These are phyloP conservation scores for Nigrospora osmanthi DNA, from an alignment of 2,329 filamentous ascomycete species.

Conservation along the genomic window DNA sequence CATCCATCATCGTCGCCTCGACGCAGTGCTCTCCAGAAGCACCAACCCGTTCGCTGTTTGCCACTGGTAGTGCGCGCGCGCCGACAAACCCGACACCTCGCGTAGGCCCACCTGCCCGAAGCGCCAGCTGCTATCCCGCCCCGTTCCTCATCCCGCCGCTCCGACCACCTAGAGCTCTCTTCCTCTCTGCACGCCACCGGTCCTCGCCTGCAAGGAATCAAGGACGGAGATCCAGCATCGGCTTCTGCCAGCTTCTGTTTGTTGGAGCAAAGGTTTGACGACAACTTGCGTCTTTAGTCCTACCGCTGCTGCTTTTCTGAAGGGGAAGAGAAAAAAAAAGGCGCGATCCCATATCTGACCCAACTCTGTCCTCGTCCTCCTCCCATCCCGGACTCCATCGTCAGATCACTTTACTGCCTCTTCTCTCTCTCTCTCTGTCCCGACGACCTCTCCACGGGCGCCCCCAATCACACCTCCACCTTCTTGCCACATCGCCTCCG, in stretches of 20 bases:
- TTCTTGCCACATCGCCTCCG: neutral
- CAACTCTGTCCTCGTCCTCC: slow-evolving; percentile 7
- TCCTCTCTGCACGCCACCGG: too few species aligned
- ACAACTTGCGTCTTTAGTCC: slow-evolving; percentile 23
- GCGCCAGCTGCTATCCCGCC: too few species aligned
- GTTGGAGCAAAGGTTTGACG: slow-evolving; percentile 29
- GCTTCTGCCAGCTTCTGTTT: slow-evolving; percentile 16
- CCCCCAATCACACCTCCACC: neutral
- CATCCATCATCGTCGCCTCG: too few species aligned
- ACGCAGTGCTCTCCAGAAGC: too few species aligned
- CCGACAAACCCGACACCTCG: too few species aligned
- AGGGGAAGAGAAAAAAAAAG: neutral
- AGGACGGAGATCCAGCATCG: slow-evolving; percentile 1
- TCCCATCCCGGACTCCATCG: slow-evolving; percentile 10
- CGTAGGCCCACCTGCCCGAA: too few species aligned
- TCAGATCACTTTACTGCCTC: neutral
- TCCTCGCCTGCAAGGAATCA: neutral
- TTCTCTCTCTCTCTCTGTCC: neutral
- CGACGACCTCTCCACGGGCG: neutral
- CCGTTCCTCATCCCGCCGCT: too few species aligned
- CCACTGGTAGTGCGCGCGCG: too few species aligned
- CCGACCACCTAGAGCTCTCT: too few species aligned
- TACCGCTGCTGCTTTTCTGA: slow-evolving; percentile 13
- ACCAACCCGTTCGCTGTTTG: too few species aligned
- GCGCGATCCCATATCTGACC: slow-evolving; percentile 3